These are phyloP conservation scores for Dioscorea dumetorum DNA, from an alignment of 106 monocot genomes.

Conservation along the genomic window DNA sequence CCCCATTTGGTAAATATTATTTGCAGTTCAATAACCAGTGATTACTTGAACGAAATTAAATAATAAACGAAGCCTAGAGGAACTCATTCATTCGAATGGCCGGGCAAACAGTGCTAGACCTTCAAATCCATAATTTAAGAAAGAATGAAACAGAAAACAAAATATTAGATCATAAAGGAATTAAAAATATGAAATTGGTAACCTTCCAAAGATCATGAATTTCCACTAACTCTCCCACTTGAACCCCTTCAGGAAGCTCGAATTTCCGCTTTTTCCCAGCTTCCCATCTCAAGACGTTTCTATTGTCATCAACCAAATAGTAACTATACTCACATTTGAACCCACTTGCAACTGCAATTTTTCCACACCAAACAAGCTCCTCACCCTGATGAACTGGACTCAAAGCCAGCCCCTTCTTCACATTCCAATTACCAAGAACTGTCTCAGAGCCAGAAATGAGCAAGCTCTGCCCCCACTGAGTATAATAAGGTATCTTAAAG, in stretches of 20 bases:
- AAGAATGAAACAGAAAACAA: no score
- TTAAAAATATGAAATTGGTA: slow-evolving; percentile 1
- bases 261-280: slow-evolving; percentile 52
- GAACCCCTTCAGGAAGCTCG: slow-evolving; percentile 46
- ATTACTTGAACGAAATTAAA: no score
- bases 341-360: slow-evolving; percentile 35
- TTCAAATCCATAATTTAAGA: no score
- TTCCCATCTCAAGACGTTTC: slow-evolving; percentile 78
- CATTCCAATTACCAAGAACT: slow-evolving; percentile 64
- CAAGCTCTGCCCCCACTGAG: slow-evolving; percentile 86
- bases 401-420: slow-evolving; percentile 58
- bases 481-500: slow-evolving; percentile 78
- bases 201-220: slow-evolving; percentile 95
- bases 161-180: neutral
- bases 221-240: slow-evolving; percentile 54
- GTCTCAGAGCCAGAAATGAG: slow-evolving; percentile 66
- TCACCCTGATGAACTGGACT: slow-evolving; percentile 60
- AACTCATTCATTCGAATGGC: no score
- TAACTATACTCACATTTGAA: slow-evolving; percentile 75
- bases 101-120: no score
- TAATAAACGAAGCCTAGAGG: no score
- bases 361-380: slow-evolving; percentile 79
- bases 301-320: slow-evolving; percentile 72
- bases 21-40: no score
- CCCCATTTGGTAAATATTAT: no score